These are phyloP conservation scores for Neonectria neomacrospora DNA, from an alignment of 2,329 filamentous ascomycete genomes.

Conservation along the genomic window DNA sequence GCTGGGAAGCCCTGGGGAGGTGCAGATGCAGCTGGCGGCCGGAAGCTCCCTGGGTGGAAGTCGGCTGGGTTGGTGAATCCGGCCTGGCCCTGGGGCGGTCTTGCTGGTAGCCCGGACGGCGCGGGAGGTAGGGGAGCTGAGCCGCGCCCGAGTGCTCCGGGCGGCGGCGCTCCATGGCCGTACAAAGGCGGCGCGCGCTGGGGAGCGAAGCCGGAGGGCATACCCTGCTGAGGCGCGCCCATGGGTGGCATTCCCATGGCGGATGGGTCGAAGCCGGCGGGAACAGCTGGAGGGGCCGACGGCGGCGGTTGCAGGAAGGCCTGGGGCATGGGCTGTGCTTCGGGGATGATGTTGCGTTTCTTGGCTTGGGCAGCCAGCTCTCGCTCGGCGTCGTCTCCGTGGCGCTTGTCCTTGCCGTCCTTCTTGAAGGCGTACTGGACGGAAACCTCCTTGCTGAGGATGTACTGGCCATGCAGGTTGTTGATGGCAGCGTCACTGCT, in stretches of 20 bases:
- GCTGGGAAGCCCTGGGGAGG: slow-evolving; percentile 52
- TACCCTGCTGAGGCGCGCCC: slow-evolving; percentile 48
- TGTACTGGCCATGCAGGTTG: slow-evolving; percentile 95
- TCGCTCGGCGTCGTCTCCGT: slow-evolving; percentile 93
- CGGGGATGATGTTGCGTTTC: slow-evolving; percentile 90
- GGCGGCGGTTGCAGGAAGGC: slow-evolving; percentile 67
- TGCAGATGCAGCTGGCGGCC: slow-evolving; percentile 52
- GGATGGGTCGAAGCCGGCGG: slow-evolving; percentile 51
- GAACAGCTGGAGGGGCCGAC: slow-evolving; percentile 41
- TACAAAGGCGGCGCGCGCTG: slow-evolving; percentile 51
- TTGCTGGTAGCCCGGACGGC: slow-evolving; percentile 61
- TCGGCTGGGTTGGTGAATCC: slow-evolving; percentile 60
- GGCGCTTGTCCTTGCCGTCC: slow-evolving; percentile 95
- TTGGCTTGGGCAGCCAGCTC: slow-evolving; percentile 92
- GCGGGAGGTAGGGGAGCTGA: slow-evolving; percentile 58
- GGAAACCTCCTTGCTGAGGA: slow-evolving; percentile 95
- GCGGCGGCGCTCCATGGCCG: slow-evolving; percentile 42
- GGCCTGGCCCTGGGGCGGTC: slow-evolving; percentile 59
- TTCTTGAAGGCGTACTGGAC: slow-evolving; percentile 99
- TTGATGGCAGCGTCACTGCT: slow-evolving; percentile 90
- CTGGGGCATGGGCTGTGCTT: slow-evolving; percentile 79
- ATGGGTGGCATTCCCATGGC: slow-evolving; percentile 46
- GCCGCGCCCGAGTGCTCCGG: slow-evolving; percentile 44
- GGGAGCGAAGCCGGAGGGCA: slow-evolving; percentile 53
- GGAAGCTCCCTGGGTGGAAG: slow-evolving; percentile 58